These are phyloP conservation scores for Holtermannia corniformis DNA, from an alignment of 768 basidiomycete genomes.

Conservation along the genomic window DNA sequence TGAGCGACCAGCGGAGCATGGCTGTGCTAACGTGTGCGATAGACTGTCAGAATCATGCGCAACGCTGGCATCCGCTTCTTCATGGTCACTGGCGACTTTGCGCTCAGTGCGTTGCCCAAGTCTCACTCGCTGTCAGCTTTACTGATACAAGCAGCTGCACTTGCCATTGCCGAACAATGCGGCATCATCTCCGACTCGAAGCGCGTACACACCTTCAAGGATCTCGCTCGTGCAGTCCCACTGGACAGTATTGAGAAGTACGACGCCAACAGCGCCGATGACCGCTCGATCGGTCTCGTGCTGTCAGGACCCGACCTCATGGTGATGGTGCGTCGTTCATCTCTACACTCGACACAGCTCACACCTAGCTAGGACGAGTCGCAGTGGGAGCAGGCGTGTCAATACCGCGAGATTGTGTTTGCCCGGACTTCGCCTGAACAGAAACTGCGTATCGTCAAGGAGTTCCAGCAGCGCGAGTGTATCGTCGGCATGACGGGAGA, in stretches of 20 bases:
- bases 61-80: slow-evolving; percentile 55
- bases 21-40: no score
- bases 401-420: slow-evolving; percentile 48
- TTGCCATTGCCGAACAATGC: slow-evolving; percentile 59
- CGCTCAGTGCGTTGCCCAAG: slow-evolving; percentile 50
- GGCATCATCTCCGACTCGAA: slow-evolving; percentile 48
- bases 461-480: slow-evolving; percentile 49
- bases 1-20: slow-evolving; percentile 5
- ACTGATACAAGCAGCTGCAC: slow-evolving; percentile 31
- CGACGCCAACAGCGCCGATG: slow-evolving; percentile 31
- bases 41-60: slow-evolving; percentile 38
- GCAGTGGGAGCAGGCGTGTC: slow-evolving; percentile 40
- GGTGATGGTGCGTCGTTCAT: slow-evolving; percentile 22
- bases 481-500: slow-evolving; percentile 60
- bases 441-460: slow-evolving; percentile 57
- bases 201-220: slow-evolving; percentile 42
- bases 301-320: slow-evolving; percentile 37
- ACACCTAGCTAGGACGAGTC: slow-evolving; percentile 18
- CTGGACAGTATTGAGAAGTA: slow-evolving; percentile 34
- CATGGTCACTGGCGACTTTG: slow-evolving; percentile 54
- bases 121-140: background rate
- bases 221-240: slow-evolving; percentile 41
- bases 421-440: slow-evolving; percentile 58
- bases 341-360: background rate
- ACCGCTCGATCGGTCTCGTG: slow-evolving; percentile 41